These are phyloP conservation scores for Crassisporium funariophilum DNA, from an alignment of 768 basidiomycete genomes.

Conservation along the genomic window DNA sequence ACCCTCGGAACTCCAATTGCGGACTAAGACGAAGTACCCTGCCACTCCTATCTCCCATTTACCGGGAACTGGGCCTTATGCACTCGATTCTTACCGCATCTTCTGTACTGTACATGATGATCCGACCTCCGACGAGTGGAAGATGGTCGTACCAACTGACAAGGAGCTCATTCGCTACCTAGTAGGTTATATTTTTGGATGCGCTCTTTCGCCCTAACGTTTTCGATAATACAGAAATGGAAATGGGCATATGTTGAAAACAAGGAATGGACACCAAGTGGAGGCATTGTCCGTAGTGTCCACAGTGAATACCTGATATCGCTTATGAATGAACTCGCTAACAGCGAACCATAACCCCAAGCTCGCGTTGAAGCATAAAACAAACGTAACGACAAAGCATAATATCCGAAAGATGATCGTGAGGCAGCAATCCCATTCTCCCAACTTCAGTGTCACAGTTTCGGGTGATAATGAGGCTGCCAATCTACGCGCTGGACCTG, in stretches of 20 bases:
- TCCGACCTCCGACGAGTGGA: slow-evolving; percentile 55
- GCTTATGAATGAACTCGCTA: slow-evolving; percentile 42
- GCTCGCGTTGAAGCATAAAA: slow-evolving; percentile 6
- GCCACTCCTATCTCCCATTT: slow-evolving; percentile 56
- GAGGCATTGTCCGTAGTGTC: slow-evolving; percentile 41
- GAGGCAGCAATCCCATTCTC: too few relatives aligned
- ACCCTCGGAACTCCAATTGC: slow-evolving; percentile 13
- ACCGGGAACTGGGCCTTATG: slow-evolving; percentile 70
- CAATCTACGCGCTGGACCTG: slow-evolving; percentile 64
- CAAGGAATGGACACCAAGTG: slow-evolving; percentile 50
- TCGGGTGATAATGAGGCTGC: slow-evolving; percentile 47
- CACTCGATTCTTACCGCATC: slow-evolving; percentile 76
- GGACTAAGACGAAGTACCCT: slow-evolving; percentile 39
- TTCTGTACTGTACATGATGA: slow-evolving; percentile 49
- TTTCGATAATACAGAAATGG: slow-evolving; percentile 54
- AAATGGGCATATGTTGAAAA: slow-evolving; percentile 65
- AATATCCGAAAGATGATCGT: too few relatives aligned
- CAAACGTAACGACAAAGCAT: slow-evolving; percentile 6
- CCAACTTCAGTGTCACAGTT: slow-evolving; percentile 33
- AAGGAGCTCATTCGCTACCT: slow-evolving; percentile 71
- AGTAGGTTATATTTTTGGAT: slow-evolving; percentile 39
- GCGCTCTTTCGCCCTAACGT: background rate
- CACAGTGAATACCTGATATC: slow-evolving; percentile 38
- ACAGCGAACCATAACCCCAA: slow-evolving; percentile 5
- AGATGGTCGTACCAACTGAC: slow-evolving; percentile 60